Evolutionary conservation across 805 yeast genomes (phyloP), one percentile per base, ranked within the genome.

Genomic region (Schizosaccharomyces japonicus): DNA sequence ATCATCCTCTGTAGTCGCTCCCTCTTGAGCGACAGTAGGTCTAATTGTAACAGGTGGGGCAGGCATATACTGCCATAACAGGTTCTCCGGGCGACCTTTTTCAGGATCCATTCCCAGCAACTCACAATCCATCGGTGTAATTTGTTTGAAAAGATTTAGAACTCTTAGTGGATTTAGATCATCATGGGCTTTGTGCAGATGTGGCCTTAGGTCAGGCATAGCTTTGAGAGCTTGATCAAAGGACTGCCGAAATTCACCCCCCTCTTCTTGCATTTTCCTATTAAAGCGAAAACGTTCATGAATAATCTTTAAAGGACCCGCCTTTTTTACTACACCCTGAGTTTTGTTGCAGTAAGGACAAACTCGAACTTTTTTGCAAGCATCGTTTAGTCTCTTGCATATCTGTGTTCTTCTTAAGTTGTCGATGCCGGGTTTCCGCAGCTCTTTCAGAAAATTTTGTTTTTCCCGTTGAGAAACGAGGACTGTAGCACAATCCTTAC

Each of bases 1-100:
- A 63, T 92, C 99, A 63, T 90, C 99, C 65, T 90, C 99, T 63
- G 90, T 90, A 17, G 92, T 78, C 29, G 93, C 90, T 4, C 78
- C 72, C 54, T 80, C 92, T 59, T 81, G 84, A 85, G 82, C 83
- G 28, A 90, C 96, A 3, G 96, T 85, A 2, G 99, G 99, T 54
- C 99, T 74, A 49, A 90, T 90, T 69, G 98, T 90, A 17, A 92
- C 95, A 0, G 99, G 99, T 1, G 99, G 98, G 0, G 96, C 96
- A 0, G 98, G 98, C 48, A 90, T 70, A 59, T 85, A 90, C 58
- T 94, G 73, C 99, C 98, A 90, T 34, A 90, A 74, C 60, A 85
- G 90, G 70, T 80, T 82, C 63, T 87, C 96, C 4, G 96, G 98
- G 54, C 95, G 71, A 44, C 95, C 95, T 54, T 75, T 72, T 3